Conservation (phyloP, 208 protist species). For the Tetramitus jugosus region DNA sequence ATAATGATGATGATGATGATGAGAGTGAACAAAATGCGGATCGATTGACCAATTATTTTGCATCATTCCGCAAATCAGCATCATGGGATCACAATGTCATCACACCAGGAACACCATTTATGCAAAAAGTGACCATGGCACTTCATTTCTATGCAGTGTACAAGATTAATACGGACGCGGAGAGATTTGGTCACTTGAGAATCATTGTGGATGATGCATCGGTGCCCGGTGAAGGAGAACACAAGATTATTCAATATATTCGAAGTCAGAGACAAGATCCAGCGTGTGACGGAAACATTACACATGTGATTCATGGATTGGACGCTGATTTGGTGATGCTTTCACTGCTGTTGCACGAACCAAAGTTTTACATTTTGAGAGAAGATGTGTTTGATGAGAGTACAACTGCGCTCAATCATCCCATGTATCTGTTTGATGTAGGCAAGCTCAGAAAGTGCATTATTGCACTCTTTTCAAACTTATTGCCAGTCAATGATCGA, state of each 20-base stretch:
- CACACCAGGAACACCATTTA: constrained; percentile 98
- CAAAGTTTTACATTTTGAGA: constrained; percentile 84
- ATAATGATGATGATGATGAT: neutral
- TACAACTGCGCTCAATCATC: neutral
- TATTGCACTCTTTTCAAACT: too few species aligned
- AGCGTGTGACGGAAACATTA: constrained; percentile 59
- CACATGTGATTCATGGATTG: constrained; percentile 91
- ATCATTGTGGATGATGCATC: constrained; percentile 85
- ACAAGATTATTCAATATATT: constrained; percentile 72
- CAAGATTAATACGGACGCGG: neutral
- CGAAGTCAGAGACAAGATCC: constrained; percentile 38
- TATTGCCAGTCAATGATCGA: neutral
- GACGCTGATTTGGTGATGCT: constrained; percentile 98
- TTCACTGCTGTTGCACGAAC: constrained; percentile 87
- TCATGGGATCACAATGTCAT: constrained; percentile 97
- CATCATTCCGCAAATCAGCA: constrained; percentile 20
- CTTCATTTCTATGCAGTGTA: constrained; percentile 72
- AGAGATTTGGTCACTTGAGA: constrained; percentile 39
- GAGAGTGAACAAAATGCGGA: neutral
- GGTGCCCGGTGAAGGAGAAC: constrained; percentile 92
- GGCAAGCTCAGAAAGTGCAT: neutral
- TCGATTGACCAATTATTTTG: too few species aligned
- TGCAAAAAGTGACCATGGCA: constrained; percentile 77
- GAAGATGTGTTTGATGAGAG: constrained; percentile 38
- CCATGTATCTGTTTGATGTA: neutral